Conservation (phyloP, 192 early-diverging fungal genomes). For the Umbelopsis isabellina region DNA sequence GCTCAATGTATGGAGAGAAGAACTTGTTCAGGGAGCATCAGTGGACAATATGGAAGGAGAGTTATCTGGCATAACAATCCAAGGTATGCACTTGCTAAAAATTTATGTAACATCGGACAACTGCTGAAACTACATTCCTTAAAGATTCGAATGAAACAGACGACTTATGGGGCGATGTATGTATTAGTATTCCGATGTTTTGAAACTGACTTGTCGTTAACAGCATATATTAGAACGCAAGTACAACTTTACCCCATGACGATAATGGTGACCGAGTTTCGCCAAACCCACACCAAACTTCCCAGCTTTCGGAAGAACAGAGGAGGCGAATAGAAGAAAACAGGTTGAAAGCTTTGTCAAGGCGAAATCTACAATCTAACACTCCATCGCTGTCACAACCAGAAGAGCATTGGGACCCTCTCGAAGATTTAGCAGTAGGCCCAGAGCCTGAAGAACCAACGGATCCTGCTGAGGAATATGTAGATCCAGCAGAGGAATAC, state of each 20-base stretch:
- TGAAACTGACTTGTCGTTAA: no score
- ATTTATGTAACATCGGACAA: no score
- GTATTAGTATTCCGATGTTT: no score
- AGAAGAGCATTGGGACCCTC: background rate
- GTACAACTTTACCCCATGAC: background rate
- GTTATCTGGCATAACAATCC: conserved; percentile 23
- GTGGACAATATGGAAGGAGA: background rate
- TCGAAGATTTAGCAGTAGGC: background rate
- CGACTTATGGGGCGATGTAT: no score
- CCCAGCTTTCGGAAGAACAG: background rate
- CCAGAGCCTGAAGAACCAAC: background rate
- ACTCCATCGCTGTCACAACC: background rate
- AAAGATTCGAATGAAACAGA: no score
- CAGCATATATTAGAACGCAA: no score
- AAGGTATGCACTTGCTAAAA: conserved; percentile 18
- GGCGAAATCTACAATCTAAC: background rate
- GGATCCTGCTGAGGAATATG: background rate
- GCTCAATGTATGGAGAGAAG: conserved; percentile 6
- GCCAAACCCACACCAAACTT: background rate
- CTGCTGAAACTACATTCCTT: no score
- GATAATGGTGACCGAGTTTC: background rate
- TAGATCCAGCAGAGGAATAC: background rate
- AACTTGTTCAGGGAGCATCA: background rate
- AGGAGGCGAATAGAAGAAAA: conserved; percentile 19
- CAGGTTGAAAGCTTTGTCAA: background rate